These are phyloP conservation scores for Aphanomyces cochlioides DNA, from an alignment of 352 stramenopile genomes.

Conservation along the genomic window DNA sequence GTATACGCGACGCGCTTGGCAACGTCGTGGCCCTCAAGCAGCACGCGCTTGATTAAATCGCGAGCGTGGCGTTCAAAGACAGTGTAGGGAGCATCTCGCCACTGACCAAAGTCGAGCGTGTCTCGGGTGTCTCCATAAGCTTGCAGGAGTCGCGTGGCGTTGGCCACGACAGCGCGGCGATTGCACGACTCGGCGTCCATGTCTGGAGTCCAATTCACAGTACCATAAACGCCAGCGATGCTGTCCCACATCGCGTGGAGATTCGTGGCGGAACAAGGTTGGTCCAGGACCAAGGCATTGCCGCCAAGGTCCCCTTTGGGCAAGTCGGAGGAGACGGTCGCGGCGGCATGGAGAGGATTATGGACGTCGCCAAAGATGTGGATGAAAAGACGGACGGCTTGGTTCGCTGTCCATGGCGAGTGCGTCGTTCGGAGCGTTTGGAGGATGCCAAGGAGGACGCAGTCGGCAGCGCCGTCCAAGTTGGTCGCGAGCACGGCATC, in stretches of 20 bases:
- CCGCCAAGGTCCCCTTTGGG: slow-evolving; percentile 51
- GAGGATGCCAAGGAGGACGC: slow-evolving; percentile 47
- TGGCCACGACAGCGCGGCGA: slow-evolving; percentile 30
- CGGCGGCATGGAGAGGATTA: slow-evolving; percentile 56
- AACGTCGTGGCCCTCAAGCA: slow-evolving; percentile 50
- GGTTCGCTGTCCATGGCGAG: slow-evolving; percentile 59
- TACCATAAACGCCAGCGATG: slow-evolving; percentile 44
- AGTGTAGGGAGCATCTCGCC: slow-evolving; percentile 38
- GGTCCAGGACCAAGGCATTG: slow-evolving; percentile 53
- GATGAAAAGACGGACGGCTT: slow-evolving; percentile 62
- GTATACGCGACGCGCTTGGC: slow-evolving; percentile 42
- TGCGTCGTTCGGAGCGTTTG: slow-evolving; percentile 56
- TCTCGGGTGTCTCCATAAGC: slow-evolving; percentile 32
- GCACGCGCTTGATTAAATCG: slow-evolving; percentile 35
- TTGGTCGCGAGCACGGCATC: slow-evolving; percentile 52
- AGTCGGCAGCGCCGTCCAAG: slow-evolving; percentile 57
- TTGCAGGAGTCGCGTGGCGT: slow-evolving; percentile 47
- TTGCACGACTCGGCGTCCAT: slow-evolving; percentile 25
- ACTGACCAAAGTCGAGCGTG: slow-evolving; percentile 43
- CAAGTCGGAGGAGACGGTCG: slow-evolving; percentile 45
- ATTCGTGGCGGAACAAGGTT: slow-evolving; percentile 52
- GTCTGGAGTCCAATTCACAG: slow-evolving; percentile 51
- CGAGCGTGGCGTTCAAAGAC: slow-evolving; percentile 40
- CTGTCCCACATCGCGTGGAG: slow-evolving; percentile 62
- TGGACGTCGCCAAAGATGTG: slow-evolving; percentile 49